Evolutionary conservation across 352 stramenopile genomes (phyloP).

Genomic region (Phytophthora crassamura): DNA sequence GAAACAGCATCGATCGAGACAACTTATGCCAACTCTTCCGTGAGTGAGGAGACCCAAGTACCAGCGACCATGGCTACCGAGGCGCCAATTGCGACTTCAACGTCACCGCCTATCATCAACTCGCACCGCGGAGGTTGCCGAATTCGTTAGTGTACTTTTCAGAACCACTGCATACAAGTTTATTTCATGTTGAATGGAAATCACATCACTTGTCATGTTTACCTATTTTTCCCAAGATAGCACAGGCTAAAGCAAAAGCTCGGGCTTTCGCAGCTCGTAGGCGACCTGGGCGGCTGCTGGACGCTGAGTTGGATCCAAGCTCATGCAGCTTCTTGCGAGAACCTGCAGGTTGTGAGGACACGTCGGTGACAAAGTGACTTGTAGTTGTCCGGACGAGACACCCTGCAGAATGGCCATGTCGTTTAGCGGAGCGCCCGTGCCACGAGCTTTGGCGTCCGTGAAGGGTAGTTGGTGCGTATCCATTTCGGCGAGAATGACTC

Average conservation of each 20-base stretch:
- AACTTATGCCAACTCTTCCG: background rate
- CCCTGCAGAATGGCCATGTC: slow-evolving; percentile 68
- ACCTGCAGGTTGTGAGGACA: slow-evolving; percentile 55
- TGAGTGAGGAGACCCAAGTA: background rate
- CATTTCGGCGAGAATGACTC: slow-evolving; percentile 71
- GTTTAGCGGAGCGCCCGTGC: slow-evolving; percentile 50
- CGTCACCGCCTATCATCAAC: background rate
- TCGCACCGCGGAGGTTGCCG: background rate
- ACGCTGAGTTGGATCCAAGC: slow-evolving; percentile 56
- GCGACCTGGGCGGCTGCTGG: slow-evolving; percentile 62
- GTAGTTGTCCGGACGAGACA: slow-evolving; percentile 51
- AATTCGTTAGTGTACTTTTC: background rate
- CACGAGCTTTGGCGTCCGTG: slow-evolving; percentile 37
- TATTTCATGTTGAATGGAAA: too few relatives aligned
- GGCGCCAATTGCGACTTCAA: slow-evolving; percentile 1
- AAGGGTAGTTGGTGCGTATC: slow-evolving; percentile 79
- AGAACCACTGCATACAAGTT: too few relatives aligned
- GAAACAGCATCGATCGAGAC: slow-evolving; percentile 1
- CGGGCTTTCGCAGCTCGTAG: slow-evolving; percentile 64
- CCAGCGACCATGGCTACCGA: background rate
- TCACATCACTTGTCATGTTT: background rate
- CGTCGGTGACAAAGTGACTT: slow-evolving; percentile 44
- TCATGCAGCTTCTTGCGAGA: slow-evolving; percentile 61
- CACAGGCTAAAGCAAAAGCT: slow-evolving; percentile 45
- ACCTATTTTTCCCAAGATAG: background rate